Evolutionary conservation across 2,329 filamentous ascomycete genomes (phyloP).

Genomic region (Colletotrichum sp.): DNA sequence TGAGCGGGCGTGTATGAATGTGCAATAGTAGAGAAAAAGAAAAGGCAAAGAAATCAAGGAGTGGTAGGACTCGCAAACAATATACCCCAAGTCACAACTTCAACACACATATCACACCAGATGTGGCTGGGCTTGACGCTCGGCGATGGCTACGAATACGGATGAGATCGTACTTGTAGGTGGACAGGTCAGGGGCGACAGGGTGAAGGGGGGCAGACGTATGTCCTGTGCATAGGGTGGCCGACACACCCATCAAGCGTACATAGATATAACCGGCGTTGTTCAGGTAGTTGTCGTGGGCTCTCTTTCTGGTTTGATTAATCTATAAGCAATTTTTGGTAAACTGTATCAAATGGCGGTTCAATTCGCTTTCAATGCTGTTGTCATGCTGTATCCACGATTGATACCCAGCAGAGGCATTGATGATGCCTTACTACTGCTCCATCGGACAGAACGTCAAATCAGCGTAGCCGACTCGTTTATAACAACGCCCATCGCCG

Average conservation of each 20-base stretch:
- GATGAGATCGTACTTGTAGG: not conserved
- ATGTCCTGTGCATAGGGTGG: not conserved
- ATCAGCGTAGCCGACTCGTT: not conserved
- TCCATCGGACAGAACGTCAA: not conserved
- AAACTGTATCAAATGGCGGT: not conserved
- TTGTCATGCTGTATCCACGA: not conserved
- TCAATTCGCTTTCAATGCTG: not conserved
- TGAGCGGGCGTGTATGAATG: not conserved
- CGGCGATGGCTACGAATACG: not conserved
- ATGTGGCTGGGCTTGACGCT: not conserved
- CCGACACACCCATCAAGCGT: not conserved
- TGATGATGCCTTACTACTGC: not conserved
- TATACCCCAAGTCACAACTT: slow-evolving; percentile 20
- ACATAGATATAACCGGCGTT: not conserved
- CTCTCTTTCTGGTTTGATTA: not conserved
- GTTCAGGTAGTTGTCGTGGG: not conserved
- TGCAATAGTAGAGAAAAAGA: not conserved
- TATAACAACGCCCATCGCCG: not conserved
- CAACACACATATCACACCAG: not conserved
- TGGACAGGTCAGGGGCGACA: not conserved
- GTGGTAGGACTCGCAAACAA: slow-evolving; percentile 3
- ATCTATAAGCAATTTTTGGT: not conserved
- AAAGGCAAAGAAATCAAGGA: not conserved
- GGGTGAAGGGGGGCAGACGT: no score
- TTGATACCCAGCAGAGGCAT: not conserved